Percentiles rank a stretch among this genome's conserved stretches.
phyloP scores from a whole-genome alignment of 176 grass and related monocot species.

The Oryza brachyantha region DNA sequence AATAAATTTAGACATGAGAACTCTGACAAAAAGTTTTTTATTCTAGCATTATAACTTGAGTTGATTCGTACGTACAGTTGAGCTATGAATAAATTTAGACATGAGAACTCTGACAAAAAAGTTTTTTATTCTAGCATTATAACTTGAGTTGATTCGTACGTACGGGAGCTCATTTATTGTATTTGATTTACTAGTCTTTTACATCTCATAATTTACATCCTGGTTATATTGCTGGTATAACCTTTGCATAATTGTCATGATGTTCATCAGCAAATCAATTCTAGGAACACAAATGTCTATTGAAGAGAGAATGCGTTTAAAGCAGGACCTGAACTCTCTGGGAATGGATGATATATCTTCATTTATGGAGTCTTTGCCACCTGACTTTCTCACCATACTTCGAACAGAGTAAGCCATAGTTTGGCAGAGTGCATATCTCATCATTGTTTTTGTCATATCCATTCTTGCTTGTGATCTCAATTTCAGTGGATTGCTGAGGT shows the following conservation, averaged over 20 bases:
- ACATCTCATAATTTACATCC: background rate
- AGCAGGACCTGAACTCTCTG: slow-evolving; percentile 61
- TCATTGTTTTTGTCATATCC: background rate
- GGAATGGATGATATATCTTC: slow-evolving; percentile 86
- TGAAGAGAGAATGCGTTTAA: slow-evolving; percentile 73
- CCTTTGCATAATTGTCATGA: background rate
- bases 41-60: background rate
- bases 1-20: background rate
- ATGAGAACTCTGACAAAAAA: background rate
- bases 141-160: background rate
- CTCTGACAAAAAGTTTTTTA: background rate
- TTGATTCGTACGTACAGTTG: background rate
- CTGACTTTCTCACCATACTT: slow-evolving; percentile 72
- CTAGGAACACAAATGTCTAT: slow-evolving; percentile 71
- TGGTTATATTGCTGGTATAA: slow-evolving; percentile 3
- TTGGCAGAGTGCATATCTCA: background rate
- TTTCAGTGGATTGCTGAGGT: slow-evolving; percentile 78
- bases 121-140: background rate
- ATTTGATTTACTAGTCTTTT: background rate
- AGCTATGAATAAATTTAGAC: background rate
- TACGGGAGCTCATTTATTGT: background rate
- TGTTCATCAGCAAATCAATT: slow-evolving; percentile 67
- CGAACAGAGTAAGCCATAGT: slow-evolving; percentile 68
- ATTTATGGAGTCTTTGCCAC: slow-evolving; percentile 88
- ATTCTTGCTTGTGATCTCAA: slow-evolving; percentile 25